Conservation (phyloP, 2,329 filamentous ascomycete genomes). For the Pleomassaria siparia region DNA sequence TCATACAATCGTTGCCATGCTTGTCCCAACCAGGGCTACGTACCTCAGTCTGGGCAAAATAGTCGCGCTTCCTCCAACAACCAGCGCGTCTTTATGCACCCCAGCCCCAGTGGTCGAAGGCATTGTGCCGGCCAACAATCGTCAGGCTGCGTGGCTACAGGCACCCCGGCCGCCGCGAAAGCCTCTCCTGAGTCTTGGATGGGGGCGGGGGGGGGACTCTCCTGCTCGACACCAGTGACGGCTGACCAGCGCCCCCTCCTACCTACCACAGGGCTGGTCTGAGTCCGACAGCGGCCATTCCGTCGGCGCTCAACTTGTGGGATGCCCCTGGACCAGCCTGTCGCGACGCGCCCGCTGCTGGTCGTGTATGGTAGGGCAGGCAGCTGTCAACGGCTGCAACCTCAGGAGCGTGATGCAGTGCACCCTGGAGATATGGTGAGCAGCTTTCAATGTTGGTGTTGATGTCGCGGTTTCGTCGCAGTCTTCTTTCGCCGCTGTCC, state of each 20-base stretch:
- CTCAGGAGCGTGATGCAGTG: no score
- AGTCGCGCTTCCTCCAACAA: conserved; percentile 26
- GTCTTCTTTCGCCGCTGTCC: neutral
- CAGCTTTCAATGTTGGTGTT: no score
- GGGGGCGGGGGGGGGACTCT: neutral
- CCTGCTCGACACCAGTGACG: neutral
- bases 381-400: neutral
- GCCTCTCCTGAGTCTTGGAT: conserved; percentile 6
- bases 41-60: conserved; percentile 4
- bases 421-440: no score
- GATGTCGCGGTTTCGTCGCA: no score
- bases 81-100: conserved; percentile 30
- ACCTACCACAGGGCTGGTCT: neutral
- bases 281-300: neutral
- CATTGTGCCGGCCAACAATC: conserved; percentile 12
- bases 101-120: conserved; percentile 9
- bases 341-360: neutral
- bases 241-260: neutral
- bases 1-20: conserved; percentile 6
- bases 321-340: neutral
- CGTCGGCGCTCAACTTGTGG: neutral
- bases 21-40: neutral
- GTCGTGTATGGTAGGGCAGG: neutral
- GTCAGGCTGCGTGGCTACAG: conserved; percentile 13
- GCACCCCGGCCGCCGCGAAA: neutral